phyloP scores from a whole-genome alignment of 2,329 filamentous ascomycete species.

The Venturia carpophila region DNA sequence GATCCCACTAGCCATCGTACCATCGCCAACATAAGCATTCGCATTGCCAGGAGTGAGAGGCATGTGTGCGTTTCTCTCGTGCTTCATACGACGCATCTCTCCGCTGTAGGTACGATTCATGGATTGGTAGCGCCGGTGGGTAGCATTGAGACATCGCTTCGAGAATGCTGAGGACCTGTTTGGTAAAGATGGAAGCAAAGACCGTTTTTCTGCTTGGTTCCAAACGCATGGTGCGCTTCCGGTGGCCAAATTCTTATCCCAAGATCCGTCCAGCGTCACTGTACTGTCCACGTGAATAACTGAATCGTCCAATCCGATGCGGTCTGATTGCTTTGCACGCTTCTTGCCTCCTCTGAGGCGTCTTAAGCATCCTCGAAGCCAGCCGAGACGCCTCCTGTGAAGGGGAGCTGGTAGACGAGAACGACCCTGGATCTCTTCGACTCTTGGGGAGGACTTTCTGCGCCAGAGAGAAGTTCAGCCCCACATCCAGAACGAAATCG shows the following conservation, averaged over 20 bases:
- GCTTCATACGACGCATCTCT: background rate
- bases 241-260: background rate
- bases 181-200: background rate
- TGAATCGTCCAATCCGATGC: background rate
- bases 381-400: background rate
- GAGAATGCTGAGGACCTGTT: background rate
- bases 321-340: background rate
- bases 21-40: background rate
- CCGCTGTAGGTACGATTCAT: background rate
- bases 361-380: background rate
- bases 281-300: background rate
- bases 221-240: background rate
- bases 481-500: background rate
- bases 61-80: background rate
- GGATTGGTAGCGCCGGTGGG: background rate
- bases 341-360: background rate
- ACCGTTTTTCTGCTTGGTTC: background rate
- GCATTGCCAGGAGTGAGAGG: background rate
- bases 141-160: background rate
- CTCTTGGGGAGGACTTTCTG: background rate
- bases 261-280: background rate
- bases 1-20: background rate
- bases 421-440: too few species aligned
- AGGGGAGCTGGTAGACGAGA: background rate
- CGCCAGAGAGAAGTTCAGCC: background rate